These are phyloP conservation scores for Grosmannia penicillata DNA, from an alignment of 2,329 filamentous ascomycete genomes.

Conservation along the genomic window DNA sequence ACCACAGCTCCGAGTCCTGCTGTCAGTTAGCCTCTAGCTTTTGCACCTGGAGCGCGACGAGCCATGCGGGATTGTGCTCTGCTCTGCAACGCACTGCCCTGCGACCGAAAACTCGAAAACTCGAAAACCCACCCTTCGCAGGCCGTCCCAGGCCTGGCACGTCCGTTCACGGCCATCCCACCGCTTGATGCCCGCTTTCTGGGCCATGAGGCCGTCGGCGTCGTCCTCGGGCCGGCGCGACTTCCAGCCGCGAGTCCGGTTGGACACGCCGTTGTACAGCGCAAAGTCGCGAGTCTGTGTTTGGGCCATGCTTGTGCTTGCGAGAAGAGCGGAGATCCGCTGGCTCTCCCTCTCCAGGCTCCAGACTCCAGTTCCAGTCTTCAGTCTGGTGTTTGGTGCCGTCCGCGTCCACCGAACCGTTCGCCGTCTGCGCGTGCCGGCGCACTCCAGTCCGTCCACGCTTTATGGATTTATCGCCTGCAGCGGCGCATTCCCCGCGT, in stretches of 20 bases:
- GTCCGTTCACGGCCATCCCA: conserved; percentile 35
- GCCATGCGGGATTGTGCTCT: no score
- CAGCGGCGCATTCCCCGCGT: no score
- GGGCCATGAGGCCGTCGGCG: conserved; percentile 14
- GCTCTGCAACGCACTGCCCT: no score
- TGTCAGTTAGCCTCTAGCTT: conserved; percentile 2
- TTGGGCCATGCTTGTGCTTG: conserved; percentile 2
- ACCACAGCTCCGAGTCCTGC: conserved; percentile 64
- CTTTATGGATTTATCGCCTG: no score
- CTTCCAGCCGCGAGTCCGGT: conserved; percentile 20
- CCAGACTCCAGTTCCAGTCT: no score
- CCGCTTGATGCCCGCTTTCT: conserved; percentile 23
- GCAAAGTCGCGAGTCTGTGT: conserved; percentile 4
- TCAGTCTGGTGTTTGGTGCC: no score
- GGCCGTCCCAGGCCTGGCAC: conserved; percentile 28
- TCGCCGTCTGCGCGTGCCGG: no score
- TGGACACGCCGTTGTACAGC: conserved; percentile 20
- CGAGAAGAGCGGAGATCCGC: background rate
- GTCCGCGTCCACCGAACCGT: no score
- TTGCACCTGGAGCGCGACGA: no score
- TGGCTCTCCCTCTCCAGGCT: background rate
- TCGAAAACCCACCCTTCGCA: conserved; percentile 28
- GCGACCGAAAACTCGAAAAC: no score
- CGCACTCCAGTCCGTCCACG: no score
- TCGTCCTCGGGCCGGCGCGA: conserved; percentile 18